Conservation (phyloP, 192 early-diverging fungal genomes). For the Cetraspora pellucida region DNA sequence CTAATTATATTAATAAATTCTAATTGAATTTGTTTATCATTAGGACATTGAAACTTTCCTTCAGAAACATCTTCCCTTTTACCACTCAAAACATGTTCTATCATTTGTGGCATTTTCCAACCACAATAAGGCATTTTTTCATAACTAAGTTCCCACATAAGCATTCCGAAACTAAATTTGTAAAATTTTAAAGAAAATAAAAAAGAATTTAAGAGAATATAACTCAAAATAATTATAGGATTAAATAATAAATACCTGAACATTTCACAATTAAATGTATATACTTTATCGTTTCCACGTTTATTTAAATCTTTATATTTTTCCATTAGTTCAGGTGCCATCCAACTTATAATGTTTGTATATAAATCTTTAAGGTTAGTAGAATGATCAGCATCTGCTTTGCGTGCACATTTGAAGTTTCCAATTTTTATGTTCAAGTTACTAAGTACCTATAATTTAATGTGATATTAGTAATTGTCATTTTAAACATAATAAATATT, state of each 20-base stretch:
- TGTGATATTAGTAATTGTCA: background rate
- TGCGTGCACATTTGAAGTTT: background rate
- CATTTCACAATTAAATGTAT: background rate
- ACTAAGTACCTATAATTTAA: background rate
- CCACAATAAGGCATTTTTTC: background rate
- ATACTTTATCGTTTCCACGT: background rate
- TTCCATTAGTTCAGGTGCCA: background rate
- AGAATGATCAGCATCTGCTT: background rate
- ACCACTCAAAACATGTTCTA: background rate
- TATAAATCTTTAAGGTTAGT: background rate
- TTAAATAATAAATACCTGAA: background rate
- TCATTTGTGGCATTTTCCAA: background rate
- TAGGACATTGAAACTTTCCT: background rate
- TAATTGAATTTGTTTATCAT: background rate
- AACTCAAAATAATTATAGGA: background rate
- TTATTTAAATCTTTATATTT: background rate
- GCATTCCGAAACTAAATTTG: too few species aligned
- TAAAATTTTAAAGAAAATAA: background rate
- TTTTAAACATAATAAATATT: background rate
- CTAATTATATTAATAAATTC: background rate
- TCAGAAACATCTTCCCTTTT: background rate
- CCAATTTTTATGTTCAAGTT: background rate
- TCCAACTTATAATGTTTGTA: too few species aligned
- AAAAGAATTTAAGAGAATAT: background rate
- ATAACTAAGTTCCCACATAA: too few species aligned